Conservation (phyloP, 768 basidiomycete genomes). For the Phlebiopsis gigantea region DNA sequence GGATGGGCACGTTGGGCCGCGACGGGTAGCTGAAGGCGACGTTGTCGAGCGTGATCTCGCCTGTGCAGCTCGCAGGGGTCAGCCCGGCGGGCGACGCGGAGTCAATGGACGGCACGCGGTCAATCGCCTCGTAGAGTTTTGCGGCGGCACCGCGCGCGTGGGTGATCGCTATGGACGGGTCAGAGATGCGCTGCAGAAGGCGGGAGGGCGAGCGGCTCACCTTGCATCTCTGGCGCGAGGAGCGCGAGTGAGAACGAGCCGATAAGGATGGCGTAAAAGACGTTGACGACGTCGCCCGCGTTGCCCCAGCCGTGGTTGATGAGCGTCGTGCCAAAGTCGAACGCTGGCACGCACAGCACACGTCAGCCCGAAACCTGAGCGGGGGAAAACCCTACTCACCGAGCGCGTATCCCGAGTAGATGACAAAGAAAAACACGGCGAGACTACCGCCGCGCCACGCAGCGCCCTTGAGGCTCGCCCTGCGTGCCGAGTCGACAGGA, state of each 20-base stretch:
- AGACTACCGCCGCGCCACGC: slow-evolving; percentile 56
- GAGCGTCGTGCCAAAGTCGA: slow-evolving; percentile 85
- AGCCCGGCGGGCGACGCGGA: slow-evolving; percentile 62
- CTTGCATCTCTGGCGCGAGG: slow-evolving; percentile 82
- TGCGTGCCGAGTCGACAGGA: slow-evolving; percentile 47
- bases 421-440: slow-evolving; percentile 77
- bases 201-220: neutral
- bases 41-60: slow-evolving; percentile 66
- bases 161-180: slow-evolving; percentile 48
- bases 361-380: neutral
- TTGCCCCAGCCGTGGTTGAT: slow-evolving; percentile 46
- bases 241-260: slow-evolving; percentile 86
- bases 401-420: slow-evolving; percentile 71
- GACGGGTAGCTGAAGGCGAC: slow-evolving; percentile 85
- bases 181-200: neutral
- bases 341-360: slow-evolving; percentile 39
- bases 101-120: slow-evolving; percentile 84
- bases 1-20: slow-evolving; percentile 72
- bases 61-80: slow-evolving; percentile 60
- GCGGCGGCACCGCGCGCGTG: slow-evolving; percentile 81
- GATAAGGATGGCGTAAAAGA: slow-evolving; percentile 78
- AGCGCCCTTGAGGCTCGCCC: slow-evolving; percentile 50
- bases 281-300: slow-evolving; percentile 75
- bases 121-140: slow-evolving; percentile 87
- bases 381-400: neutral